Evolutionary conservation across 2,329 filamentous ascomycete species (phyloP), one percentile per base, ranked within the genome.

Genomic region (Gremmenia infestans): DNA sequence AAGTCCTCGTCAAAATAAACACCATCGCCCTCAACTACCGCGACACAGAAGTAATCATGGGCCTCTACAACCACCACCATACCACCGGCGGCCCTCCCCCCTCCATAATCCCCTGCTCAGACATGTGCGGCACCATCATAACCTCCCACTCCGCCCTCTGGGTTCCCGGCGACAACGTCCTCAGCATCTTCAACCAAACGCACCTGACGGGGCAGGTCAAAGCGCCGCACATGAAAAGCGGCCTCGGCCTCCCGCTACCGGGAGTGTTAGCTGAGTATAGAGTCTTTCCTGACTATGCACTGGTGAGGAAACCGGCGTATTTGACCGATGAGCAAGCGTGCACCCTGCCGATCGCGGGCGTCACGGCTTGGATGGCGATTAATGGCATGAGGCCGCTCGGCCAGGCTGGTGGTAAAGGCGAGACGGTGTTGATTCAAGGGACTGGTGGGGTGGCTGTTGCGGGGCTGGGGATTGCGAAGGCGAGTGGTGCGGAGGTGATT

Each of bases 281-380:
- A 47, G 78, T 83, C 32, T 86, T 87, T 65, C 74, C 78, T 0
- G 78, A 75, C 5, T 71, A 73, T n/a, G 77, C 77, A 1, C 70
- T 88, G 32, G 79, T 87, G 12, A 75, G 70, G 42, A 75, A 77
- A 0, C 85, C 84, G 0, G 74, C 73, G 0, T 81, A 86, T 65
- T 64, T 87, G 51, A 75, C 72, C 4, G 76, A 82, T 57, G 80
- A 82, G 58, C 81, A 87, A 68, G 85, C 82, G 0, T 74, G 75
- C 19, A 82, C 80, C 45, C 67, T 87, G 5, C 82, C 84, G 7
- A 81, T 86, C 58, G 82, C 83, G 0, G 77, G 76, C 1, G 75
- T 86, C 32, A 87, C 85, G 2, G 83, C 84, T 0, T 86, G 81
- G 82, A 86, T 83, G 80, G 74, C 80, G 8, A 73, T 88, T 62